A percentile compares a stretch with the other conserved stretches of the same genome.
These are phyloP conservation scores for Thermoascus crustaceus DNA, from an alignment of 2,329 filamentous ascomycete genomes.

Conservation along the genomic window DNA sequence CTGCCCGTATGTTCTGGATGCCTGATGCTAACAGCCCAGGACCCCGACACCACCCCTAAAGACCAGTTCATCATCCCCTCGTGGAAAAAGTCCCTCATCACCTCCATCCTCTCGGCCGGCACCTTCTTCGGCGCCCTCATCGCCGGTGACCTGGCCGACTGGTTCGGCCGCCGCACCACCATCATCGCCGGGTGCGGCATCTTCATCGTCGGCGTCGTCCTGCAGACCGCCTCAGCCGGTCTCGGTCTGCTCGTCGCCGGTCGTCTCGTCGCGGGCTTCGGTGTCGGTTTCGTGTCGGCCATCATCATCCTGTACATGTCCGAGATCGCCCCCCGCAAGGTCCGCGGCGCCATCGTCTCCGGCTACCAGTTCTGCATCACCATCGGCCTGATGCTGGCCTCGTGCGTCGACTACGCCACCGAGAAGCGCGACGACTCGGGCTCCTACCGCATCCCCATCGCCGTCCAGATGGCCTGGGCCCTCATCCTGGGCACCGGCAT, in stretches of 20 bases:
- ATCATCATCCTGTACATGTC: constrained; percentile 76
- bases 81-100: constrained; percentile 53
- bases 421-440: constrained; percentile 53
- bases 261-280: constrained; percentile 64
- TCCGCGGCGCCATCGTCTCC: constrained; percentile 68
- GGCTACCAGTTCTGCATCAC: constrained; percentile 81
- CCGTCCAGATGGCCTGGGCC: constrained; percentile 72
- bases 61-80: constrained; percentile 36
- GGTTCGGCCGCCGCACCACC: constrained; percentile 57
- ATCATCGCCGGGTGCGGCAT: constrained; percentile 56
- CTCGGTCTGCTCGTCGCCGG: constrained; percentile 62
- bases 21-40: not conserved
- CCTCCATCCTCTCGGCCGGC: constrained; percentile 67
- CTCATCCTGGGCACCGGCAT: constrained; percentile 65
- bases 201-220: constrained; percentile 48
- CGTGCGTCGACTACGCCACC: constrained; percentile 65
- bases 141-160: constrained; percentile 69
- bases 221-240: constrained; percentile 53
- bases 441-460: constrained; percentile 74
- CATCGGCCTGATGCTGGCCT: constrained; percentile 66
- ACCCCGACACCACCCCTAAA: not conserved
- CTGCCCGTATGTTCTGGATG: not conserved
- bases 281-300: constrained; percentile 46
- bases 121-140: constrained; percentile 74
- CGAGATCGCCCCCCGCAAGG: constrained; percentile 60